Base-by-base conservation (phyloP, 495 filamentous ascomycete genomes). In the Aspergillus bertholletiae region DNA sequence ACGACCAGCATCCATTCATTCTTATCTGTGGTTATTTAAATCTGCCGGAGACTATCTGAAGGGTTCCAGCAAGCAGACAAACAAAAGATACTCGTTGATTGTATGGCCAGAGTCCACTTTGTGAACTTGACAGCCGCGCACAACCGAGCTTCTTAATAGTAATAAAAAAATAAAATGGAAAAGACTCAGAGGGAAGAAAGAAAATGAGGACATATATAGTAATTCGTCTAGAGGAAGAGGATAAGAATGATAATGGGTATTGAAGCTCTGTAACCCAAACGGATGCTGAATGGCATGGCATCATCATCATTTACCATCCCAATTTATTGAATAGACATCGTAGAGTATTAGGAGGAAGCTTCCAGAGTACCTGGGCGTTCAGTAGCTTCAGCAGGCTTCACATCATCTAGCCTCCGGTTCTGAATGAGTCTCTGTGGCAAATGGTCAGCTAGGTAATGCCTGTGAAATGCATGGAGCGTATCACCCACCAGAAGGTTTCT, bases 401-500 rank as follows among this genome's bases (percentile, higher is more conserved):
- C 69, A 47, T 74, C 71, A 57, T 76, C 70, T 56, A 67, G n/a
- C 46, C 72, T 64, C 55, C 67, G 68, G 62, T 80, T 80, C 55
- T 80, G 76, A 50, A 77, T 76, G 60, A 80, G 73, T 65, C 78
- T 65, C 78, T 80, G 62, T 52, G 24, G 23, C 17, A 11, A 11
- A 30, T 37, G 2, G 49, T 60, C 24, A 58, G 59, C 20, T 22
- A n/a, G 1, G 7, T 22, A 17, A 17, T 18, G 13, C 18, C 17
- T 5, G 28, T 22, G 32, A 6, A 18, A 35, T 18, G 24, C 13
- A 18, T 30, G 45, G 24, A 7, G 22, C 15, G 18, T 30, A n/a
- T 37, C 24, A 79, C 87, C 63, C 74, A 93, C 90, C 69, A 96
- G 75, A 9, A 97, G 74, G 68, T 98, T 98, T 49, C 94, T 76